Percentiles rank a stretch among this genome's conserved stretches.
Conservation (phyloP, 2,329 filamentous ascomycete species). For the Zymoseptoria pseudotritici region DNA sequence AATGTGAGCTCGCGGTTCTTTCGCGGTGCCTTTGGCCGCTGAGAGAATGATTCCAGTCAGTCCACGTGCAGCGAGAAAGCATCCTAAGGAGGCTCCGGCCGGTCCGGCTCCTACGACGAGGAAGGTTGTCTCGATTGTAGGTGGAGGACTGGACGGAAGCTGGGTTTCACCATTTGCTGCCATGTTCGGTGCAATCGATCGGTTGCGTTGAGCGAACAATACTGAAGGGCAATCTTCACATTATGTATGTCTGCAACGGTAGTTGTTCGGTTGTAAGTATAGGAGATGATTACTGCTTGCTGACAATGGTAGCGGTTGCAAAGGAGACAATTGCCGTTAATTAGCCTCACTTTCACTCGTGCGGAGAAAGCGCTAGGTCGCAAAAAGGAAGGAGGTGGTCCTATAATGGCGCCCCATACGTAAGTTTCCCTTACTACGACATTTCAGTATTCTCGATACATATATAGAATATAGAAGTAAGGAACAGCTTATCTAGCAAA, state of each 20-base stretch:
- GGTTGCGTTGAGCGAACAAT: not conserved
- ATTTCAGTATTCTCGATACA: no score
- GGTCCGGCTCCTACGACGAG: slow-evolving; percentile 30
- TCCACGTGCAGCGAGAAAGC: slow-evolving; percentile 27
- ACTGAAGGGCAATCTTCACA: not conserved
- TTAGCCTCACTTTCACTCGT: not conserved
- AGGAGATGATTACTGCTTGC: not conserved
- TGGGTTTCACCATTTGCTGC: not conserved
- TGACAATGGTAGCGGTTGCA: not conserved
- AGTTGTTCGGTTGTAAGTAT: not conserved
- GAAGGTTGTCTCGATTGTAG: slow-evolving; percentile 23
- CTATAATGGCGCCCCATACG: no score
- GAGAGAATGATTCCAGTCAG: slow-evolving; percentile 49
- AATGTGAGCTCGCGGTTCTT: slow-evolving; percentile 54
- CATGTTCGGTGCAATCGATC: not conserved
- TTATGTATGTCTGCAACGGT: not conserved
- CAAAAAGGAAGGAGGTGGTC: no score
- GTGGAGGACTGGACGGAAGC: not conserved
- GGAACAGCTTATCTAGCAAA: no score
- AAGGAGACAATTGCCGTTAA: not conserved
- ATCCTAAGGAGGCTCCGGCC: slow-evolving; percentile 28
- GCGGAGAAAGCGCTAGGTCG: not conserved
- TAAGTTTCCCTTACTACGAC: no score
- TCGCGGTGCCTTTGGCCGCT: slow-evolving; percentile 42
- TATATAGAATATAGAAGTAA: no score